Base-by-base conservation (phyloP, 441 rosid species). In the Pelargonium fulgidum region DNA sequence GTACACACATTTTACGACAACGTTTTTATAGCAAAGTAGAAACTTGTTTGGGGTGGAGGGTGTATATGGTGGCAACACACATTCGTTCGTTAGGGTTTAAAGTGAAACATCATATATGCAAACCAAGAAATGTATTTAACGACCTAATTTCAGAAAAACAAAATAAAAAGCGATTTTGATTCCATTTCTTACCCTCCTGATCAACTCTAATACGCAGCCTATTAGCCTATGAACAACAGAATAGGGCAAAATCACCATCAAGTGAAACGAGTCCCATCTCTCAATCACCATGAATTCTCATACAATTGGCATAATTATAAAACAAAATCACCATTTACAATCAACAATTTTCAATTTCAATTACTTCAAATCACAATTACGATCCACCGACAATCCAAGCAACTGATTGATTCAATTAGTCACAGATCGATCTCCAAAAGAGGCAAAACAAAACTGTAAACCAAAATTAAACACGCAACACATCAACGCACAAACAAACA, bases 361-460 rank as follows among this genome's bases (percentile, higher is more conserved):
- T 56, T 12, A 19, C 12, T 1, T 11, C 62, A 56, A 56, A 56
- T 56, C 26, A 19, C 20, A 11, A 56, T 19, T 17, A 56, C 19
- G 62, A 56, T 17, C 62, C 62, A 56, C 26, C 26, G 62, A 56
- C 62, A 56, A 56, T 9, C 39, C 39, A 17, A 19, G 13, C 62
- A 56, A 56, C 1, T 29, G 8, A 17, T 56, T 24, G 26, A 56
- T 56, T 17, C 29, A 19, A 33, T 33, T 33, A 33, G 62, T 19
- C 62, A 19, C 62, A 24, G 62, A 56, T 56, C 62, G 26, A 19
- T 56, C 62, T 7, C 62, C 62, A 24, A 19, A 17, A 8, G 20
- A 24, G 62, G 62, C 26, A 56, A 56, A 56, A 17, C 29, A 56
- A 56, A 19, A 19, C 62, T 7, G 2, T 8, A 19, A 56, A 19